Percentiles rank a stretch among this genome's conserved stretches.
Conservation (phyloP, 805 yeast genomes). For the Schwanniomyces vanrijiae region DNA sequence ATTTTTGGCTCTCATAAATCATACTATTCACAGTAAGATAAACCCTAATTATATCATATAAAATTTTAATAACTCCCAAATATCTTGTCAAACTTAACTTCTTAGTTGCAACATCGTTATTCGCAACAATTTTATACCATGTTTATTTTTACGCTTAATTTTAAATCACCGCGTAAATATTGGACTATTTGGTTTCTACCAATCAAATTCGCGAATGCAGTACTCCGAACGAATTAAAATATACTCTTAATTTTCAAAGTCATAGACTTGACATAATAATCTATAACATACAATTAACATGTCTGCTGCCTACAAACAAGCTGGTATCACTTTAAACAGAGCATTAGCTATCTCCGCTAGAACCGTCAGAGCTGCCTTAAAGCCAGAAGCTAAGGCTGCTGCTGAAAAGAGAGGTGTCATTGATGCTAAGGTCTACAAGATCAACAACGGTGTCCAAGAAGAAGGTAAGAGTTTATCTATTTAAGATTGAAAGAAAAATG, state of each 20-base stretch:
- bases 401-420: conserved; percentile 70
- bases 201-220: conserved; percentile 7
- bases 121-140: neutral
- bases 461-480: conserved; percentile 37
- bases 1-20: too few relatives aligned
- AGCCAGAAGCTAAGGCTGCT: conserved; percentile 76
- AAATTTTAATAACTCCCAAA: too few relatives aligned
- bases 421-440: conserved; percentile 72
- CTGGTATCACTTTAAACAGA: conserved; percentile 67
- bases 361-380: conserved; percentile 83
- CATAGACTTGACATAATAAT: neutral
- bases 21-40: too few relatives aligned
- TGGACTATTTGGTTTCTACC: conserved; percentile 4
- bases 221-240: neutral
- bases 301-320: conserved; percentile 49
- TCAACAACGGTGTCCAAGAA: conserved; percentile 64
- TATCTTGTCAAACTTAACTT: too few relatives aligned
- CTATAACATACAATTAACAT: conserved; percentile 14
- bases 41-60: too few relatives aligned
- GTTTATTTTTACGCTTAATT: neutral
- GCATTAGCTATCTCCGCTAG: conserved; percentile 89
- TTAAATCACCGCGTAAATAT: conserved; percentile 3
- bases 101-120: neutral
- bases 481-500: neutral
- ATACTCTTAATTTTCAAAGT: neutral